Conservation (phyloP, 2,329 filamentous ascomycete species). For the Scytalidium sp. region DNA sequence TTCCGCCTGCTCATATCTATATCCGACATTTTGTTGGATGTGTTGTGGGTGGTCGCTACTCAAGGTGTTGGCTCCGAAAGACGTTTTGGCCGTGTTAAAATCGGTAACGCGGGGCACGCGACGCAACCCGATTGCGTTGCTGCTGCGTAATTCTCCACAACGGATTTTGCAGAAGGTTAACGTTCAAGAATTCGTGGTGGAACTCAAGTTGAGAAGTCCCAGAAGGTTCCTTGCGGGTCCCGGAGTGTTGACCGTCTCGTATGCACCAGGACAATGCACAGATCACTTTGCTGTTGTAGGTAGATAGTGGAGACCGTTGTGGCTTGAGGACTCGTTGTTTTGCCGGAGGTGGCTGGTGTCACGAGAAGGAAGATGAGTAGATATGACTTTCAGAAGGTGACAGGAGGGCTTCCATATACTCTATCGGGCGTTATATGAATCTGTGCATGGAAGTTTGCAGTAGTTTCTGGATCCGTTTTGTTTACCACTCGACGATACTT, state of each 20-base stretch:
- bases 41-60: background rate
- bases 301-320: background rate
- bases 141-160: background rate
- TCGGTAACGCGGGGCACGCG: constrained; percentile 9
- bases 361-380: background rate
- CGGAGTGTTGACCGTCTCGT: background rate
- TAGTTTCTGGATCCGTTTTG: background rate
- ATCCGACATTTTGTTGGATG: constrained; percentile 19
- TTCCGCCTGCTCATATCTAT: constrained; percentile 79
- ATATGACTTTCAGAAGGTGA: background rate
- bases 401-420: background rate
- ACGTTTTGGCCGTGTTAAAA: background rate
- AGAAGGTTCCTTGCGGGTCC: background rate
- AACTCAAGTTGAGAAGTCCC: background rate
- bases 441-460: background rate
- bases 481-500: background rate
- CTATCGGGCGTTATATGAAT: background rate
- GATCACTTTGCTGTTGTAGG: background rate
- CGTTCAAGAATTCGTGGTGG: background rate
- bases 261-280: background rate
- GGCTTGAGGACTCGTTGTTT: background rate
- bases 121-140: constrained; percentile 10
- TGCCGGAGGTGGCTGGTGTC: background rate
- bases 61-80: background rate
- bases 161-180: background rate